Conservation (phyloP, 2,329 filamentous ascomycete genomes). For the Teratosphaeria gauchensis region DNA sequence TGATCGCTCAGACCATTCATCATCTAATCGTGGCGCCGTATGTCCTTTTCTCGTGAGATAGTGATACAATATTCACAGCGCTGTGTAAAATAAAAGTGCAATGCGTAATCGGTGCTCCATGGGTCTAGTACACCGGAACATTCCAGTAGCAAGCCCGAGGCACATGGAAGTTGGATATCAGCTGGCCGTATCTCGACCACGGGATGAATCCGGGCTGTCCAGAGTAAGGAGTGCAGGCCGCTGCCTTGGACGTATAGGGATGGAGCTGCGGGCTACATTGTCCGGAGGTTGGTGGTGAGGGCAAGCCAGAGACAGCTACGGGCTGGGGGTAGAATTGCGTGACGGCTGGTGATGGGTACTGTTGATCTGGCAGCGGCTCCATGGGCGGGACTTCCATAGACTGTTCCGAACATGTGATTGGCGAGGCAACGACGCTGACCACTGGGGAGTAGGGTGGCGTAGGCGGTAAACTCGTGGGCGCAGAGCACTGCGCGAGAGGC, state of each 20-base stretch:
- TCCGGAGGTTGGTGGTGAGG: conserved; percentile 18
- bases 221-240: conserved; percentile 7
- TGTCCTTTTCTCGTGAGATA: neutral
- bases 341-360: conserved; percentile 10
- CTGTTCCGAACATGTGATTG: conserved; percentile 2
- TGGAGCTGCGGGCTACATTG: conserved; percentile 18
- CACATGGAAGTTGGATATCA: conserved; percentile 17
- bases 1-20: neutral
- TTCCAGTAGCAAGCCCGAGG: conserved; percentile 14
- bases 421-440: conserved; percentile 22
- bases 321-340: neutral
- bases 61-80: neutral
- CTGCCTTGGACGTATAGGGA: conserved; percentile 16
- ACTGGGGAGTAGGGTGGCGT: conserved; percentile 36
- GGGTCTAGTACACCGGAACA: conserved; percentile 8
- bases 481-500: conserved; percentile 51
- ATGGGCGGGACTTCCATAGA: conserved; percentile 18
- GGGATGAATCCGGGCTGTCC: conserved; percentile 1
- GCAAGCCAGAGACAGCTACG: conserved; percentile 3
- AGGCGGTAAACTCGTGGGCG: conserved; percentile 34
- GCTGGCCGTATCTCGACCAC: conserved; percentile 15
- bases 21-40: neutral
- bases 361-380: conserved; percentile 20
- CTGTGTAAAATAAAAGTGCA: neutral
- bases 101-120: neutral